Evolutionary conservation across 129 eudicot species (phyloP), one percentile per base, ranked within the genome.

Genomic region (Centaurea solstitialis): DNA sequence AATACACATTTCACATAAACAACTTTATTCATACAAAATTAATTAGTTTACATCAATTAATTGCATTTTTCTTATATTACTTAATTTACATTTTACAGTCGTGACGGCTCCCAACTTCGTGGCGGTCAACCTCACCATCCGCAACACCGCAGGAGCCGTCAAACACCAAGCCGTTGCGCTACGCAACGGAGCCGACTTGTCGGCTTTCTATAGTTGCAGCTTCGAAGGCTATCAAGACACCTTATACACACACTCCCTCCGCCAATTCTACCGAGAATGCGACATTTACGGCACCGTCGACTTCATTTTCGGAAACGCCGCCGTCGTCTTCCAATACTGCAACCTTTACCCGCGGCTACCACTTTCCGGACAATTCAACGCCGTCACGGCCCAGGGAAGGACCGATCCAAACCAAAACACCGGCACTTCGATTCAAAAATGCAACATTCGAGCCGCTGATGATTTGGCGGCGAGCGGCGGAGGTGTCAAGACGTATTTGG

Each of bases 181-280:
- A 8, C 83, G 93, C 7, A 91, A 79, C 69, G 88, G 93, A 2
- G 96, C 96, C 2, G 93, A 91, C 75, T 61, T 85, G 37, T 91
- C 96, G 3, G 72, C 91, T 0, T 91, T 91, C 72, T 91, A 91
- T 61, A 69, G 76, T 6, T 88, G 96, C 89, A 91, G 93, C 74
- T 88, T 91, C 50, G 96, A 91, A 62, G 96, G 82, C 1, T 83
- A 91, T n/a, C 96, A 91, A 76, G 96, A 89, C 90, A 89, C 96
- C 0, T 26, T 91, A 22, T 91, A 87, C 71, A 28, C 85, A 15
- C 93, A 91, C 41, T 91, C 96, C 15, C 86, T 84, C 43, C 87
- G 91, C 22, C 95, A 88, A 47, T 91, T 86, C 69, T 91, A 88
- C 80, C 78, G 78, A n/a, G 83, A 91, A 62, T 88, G 96, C 70